Conservation (phyloP, 768 basidiomycete genomes). For the Lactifluus pinguis region DNA sequence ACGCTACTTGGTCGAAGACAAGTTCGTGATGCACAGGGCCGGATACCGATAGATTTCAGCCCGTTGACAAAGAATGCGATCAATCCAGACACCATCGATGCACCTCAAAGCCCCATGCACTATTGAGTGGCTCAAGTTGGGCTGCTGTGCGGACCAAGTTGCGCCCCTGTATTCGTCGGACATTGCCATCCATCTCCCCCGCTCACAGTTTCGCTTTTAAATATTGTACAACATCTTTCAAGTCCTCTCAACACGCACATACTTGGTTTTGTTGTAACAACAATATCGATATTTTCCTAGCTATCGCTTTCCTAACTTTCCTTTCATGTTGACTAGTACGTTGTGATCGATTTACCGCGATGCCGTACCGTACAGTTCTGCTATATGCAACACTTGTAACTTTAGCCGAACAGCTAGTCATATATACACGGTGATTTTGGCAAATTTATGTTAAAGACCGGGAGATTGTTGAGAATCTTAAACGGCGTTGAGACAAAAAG, state of each 20-base stretch:
- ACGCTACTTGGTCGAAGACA: slow-evolving; percentile 76
- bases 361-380: neutral
- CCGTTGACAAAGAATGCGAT: slow-evolving; percentile 29
- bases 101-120: slow-evolving; percentile 21
- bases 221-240: neutral
- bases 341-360: neutral
- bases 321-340: neutral
- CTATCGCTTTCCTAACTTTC: neutral
- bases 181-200: neutral
- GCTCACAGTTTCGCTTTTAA: neutral
- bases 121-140: slow-evolving; percentile 3
- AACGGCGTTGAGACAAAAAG: too few species aligned
- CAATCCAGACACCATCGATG: slow-evolving; percentile 7
- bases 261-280: slow-evolving; percentile 9
- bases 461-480: too few species aligned
- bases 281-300: neutral
- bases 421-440: slow-evolving; percentile 1
- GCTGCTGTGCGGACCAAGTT: slow-evolving; percentile 4
- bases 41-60: slow-evolving; percentile 25
- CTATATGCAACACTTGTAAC: neutral
- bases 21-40: slow-evolving; percentile 27
- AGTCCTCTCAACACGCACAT: neutral
- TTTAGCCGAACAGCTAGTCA: neutral
- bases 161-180: neutral
- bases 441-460: neutral